Conservation (phyloP, 345 rosid genomes). For the Chamaenerion angustifolium region DNA sequence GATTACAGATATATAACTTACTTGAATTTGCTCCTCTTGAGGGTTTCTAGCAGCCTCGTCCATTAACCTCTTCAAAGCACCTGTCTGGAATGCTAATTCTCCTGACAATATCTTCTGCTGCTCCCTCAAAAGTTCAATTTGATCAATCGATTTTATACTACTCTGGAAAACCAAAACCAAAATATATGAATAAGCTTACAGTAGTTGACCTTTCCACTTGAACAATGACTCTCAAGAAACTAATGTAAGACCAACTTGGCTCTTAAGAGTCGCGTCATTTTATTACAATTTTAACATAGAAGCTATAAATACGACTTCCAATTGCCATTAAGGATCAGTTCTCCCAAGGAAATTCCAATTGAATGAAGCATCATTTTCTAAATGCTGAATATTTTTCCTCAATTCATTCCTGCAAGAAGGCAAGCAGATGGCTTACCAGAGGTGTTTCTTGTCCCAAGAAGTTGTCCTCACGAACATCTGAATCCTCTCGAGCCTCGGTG, state of each 20-base stretch:
- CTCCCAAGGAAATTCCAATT: no score
- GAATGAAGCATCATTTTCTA: no score
- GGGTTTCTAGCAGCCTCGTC: constrained; percentile 69
- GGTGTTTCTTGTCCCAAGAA: constrained; percentile 71
- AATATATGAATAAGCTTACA: not conserved
- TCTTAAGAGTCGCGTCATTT: no score
- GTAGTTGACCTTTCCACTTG: no score
- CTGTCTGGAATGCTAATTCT: constrained; percentile 69
- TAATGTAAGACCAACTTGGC: no score
- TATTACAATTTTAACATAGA: not conserved
- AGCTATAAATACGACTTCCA: not conserved
- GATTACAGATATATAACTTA: constrained; percentile 10
- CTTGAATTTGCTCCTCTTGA: constrained; percentile 52
- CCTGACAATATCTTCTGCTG: constrained; percentile 86
- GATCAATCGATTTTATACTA: constrained; percentile 64
- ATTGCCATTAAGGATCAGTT: not conserved
- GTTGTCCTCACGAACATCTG: constrained; percentile 51
- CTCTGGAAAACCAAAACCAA: constrained; percentile 20
- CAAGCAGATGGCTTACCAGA: constrained; percentile 24
- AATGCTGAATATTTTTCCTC: no score
- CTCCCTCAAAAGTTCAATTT: constrained; percentile 80
- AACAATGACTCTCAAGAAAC: no score
- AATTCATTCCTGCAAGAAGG: not conserved
- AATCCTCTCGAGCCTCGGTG: constrained; percentile 50
- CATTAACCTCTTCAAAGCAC: constrained; percentile 71